These are phyloP conservation scores for Alternaria ethzedia DNA, from an alignment of 2,329 filamentous ascomycete species.

Conservation along the genomic window DNA sequence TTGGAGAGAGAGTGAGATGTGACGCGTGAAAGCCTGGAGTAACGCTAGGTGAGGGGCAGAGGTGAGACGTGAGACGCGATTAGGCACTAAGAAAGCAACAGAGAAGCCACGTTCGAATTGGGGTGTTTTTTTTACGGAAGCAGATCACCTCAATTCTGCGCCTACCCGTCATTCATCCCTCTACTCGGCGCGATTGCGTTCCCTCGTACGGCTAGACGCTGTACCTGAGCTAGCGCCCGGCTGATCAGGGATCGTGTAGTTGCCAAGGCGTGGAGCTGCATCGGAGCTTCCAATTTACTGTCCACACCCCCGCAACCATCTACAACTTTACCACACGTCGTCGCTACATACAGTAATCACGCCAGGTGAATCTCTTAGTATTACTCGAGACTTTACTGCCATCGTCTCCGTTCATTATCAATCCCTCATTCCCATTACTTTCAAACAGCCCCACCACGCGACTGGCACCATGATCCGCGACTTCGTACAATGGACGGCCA, in stretches of 20 bases:
- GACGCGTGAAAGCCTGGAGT: neutral
- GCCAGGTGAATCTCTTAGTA: neutral
- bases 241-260: conserved; percentile 14
- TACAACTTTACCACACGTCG: neutral
- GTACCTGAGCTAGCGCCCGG: conserved; percentile 23
- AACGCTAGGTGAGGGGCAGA: conserved; percentile 7
- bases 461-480: conserved; percentile 50
- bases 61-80: neutral
- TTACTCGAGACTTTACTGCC: neutral
- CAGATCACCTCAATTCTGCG: neutral
- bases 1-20: neutral
- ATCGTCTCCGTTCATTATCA: neutral
- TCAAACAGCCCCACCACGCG: conserved; percentile 16
- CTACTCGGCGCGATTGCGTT: neutral
- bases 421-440: neutral
- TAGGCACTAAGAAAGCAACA: neutral
- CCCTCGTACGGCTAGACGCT: neutral
- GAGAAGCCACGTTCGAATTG: neutral
- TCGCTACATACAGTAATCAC: neutral
- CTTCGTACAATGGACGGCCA: conserved; percentile 64
- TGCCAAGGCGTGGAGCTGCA: conserved; percentile 15
- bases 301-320: conserved; percentile 9
- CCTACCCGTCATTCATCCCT: neutral
- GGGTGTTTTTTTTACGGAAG: neutral
- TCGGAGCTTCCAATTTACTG: conserved; percentile 21